Percentiles rank a stretch among this genome's conserved stretches.
phyloP scores from a whole-genome alignment of 768 basidiomycete species.

The Termitomyces sp. region DNA sequence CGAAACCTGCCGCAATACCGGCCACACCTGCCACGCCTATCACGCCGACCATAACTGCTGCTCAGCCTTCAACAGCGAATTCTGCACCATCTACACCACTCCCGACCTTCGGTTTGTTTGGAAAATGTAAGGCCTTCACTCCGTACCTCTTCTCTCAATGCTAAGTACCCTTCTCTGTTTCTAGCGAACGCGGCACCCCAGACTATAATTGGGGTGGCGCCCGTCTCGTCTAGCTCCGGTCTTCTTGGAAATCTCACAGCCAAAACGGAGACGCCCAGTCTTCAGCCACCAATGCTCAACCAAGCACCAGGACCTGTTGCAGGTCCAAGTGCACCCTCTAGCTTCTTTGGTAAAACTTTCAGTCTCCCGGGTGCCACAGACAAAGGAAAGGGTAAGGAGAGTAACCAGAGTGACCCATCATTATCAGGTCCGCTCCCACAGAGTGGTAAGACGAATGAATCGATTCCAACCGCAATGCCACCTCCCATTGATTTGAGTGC shows the following conservation, averaged over 20 bases:
- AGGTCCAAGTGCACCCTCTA: background rate
- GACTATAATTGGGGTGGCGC: background rate
- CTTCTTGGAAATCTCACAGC: background rate
- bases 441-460: background rate
- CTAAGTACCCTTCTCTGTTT: background rate
- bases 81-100: background rate
- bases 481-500: background rate
- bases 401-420: background rate
- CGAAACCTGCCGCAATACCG: background rate
- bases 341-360: slow-evolving; percentile 8
- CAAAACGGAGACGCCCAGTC: background rate
- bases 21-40: background rate
- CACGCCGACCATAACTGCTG: background rate
- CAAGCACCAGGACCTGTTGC: background rate
- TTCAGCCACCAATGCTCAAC: background rate
- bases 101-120: background rate
- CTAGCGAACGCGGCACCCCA: background rate
- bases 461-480: background rate
- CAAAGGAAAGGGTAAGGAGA: background rate
- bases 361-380: background rate
- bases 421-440: background rate
- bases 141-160: background rate
- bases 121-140: background rate
- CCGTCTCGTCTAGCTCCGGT: background rate
- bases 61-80: background rate